Percentiles rank a stretch among this genome's conserved stretches.
These are phyloP conservation scores for Halophytophthora batemanensis DNA, from an alignment of 352 stramenopile species.

Conservation along the genomic window DNA sequence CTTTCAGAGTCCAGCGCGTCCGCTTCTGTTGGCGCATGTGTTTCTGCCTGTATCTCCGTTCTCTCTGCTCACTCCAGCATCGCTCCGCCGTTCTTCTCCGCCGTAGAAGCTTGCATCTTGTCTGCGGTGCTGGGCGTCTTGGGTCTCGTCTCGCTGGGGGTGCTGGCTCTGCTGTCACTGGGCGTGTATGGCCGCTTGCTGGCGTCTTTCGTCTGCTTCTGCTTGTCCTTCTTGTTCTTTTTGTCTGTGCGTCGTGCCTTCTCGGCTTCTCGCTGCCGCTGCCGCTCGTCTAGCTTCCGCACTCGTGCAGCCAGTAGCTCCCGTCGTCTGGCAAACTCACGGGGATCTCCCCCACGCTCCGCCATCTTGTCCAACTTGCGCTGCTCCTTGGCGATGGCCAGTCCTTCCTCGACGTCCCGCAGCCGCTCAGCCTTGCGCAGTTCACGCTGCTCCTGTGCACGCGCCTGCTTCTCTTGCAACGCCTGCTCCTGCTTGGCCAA, in stretches of 20 bases:
- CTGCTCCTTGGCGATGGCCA: slow-evolving; percentile 60
- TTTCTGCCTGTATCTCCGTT: no score
- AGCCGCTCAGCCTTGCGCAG: slow-evolving; percentile 47
- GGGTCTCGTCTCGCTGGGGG: no score
- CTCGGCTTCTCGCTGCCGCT: slow-evolving; percentile 40
- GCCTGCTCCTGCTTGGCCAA: slow-evolving; percentile 31
- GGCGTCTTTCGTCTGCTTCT: slow-evolving; percentile 2
- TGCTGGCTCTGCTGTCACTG: background rate
- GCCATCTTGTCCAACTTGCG: slow-evolving; percentile 56
- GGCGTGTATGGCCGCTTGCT: background rate
- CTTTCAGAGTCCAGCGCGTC: no score
- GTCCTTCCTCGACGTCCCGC: slow-evolving; percentile 54
- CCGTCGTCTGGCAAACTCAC: slow-evolving; percentile 50
- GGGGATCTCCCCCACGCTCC: slow-evolving; percentile 23
- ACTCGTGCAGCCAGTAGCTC: slow-evolving; percentile 41
- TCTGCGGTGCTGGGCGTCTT: background rate
- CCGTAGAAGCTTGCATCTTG: no score
- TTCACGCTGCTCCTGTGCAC: slow-evolving; percentile 36
- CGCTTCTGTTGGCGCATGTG: no score
- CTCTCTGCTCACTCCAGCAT: no score
- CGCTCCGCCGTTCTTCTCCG: no score
- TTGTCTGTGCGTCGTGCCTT: slow-evolving; percentile 24
- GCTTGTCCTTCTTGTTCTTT: slow-evolving; percentile 24
- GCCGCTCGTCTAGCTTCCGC: slow-evolving; percentile 43
- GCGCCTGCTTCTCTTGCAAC: slow-evolving; percentile 29